Evolutionary conservation across 176 grass and related monocot genomes (phyloP).

Genomic region (Carex cristatella): DNA sequence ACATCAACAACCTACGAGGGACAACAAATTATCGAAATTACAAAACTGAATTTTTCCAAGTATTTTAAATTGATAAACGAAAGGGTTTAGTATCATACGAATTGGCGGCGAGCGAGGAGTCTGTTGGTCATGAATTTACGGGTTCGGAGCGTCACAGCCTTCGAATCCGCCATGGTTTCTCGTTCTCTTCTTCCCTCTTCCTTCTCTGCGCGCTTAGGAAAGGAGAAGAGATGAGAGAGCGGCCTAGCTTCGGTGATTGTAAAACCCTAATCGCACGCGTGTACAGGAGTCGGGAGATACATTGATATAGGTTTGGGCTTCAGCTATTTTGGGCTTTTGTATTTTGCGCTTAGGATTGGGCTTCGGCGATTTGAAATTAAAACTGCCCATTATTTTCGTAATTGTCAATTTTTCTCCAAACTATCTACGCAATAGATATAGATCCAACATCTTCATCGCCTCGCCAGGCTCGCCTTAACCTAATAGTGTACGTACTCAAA

Average conservation of each 20-base stretch:
- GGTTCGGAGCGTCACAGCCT: slow-evolving; percentile 74
- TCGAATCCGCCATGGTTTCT: slow-evolving; percentile 61
- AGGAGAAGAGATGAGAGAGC: neutral
- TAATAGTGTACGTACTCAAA: too few species aligned
- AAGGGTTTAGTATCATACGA: slow-evolving; percentile 32
- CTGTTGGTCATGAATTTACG: slow-evolving; percentile 99
- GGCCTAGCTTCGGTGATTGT: neutral
- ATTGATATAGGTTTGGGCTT: neutral
- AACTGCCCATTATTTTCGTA: too few species aligned
- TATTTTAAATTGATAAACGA: neutral
- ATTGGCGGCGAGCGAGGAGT: slow-evolving; percentile 84
- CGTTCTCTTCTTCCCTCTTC: neutral
- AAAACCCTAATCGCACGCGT: slow-evolving; percentile 8
- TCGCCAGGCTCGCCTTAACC: too few species aligned
- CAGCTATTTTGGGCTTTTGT: neutral
- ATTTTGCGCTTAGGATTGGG: neutral
- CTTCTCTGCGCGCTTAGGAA: neutral
- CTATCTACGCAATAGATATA: too few species aligned
- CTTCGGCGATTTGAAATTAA: too few species aligned
- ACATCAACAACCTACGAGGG: slow-evolving; percentile 76
- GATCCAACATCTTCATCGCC: too few species aligned
- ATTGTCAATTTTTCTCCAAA: too few species aligned
- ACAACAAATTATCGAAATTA: neutral
- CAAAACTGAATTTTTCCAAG: neutral
- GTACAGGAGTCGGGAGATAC: neutral